phyloP scores from a whole-genome alignment of 495 filamentous ascomycete species.

The Parachaetomium inaequale region DNA sequence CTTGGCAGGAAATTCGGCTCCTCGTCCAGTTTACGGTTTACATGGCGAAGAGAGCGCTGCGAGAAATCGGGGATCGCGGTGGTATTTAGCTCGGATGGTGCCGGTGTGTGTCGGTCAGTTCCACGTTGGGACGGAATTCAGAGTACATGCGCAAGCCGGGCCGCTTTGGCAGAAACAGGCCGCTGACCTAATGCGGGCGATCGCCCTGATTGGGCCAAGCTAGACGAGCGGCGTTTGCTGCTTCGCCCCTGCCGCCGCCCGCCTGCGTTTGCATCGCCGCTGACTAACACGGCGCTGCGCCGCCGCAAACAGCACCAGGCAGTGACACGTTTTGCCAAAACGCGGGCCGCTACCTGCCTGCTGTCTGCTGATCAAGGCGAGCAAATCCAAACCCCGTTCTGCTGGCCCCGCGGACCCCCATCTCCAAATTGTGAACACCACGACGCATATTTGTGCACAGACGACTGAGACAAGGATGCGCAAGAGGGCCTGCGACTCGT shows the following conservation, averaged over 20 bases:
- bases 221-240: not conserved
- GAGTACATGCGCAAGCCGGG: not conserved
- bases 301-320: not conserved
- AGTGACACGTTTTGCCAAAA: constrained; percentile 3
- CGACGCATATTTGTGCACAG: constrained; percentile 3
- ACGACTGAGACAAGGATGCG: constrained; percentile 11
- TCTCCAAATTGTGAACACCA: constrained; percentile 6
- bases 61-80: not conserved
- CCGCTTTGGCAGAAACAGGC: not conserved
- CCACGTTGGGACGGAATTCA: too few species aligned
- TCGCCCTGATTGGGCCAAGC: not conserved
- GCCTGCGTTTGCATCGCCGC: too few species aligned
- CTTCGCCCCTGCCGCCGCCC: too few species aligned
- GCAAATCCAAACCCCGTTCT: not conserved
- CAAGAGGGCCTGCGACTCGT: constrained; percentile 49
- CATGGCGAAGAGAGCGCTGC: constrained; percentile 2
- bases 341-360: not conserved
- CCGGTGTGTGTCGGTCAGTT: not conserved
- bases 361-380: not conserved
- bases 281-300: constrained; percentile 1
- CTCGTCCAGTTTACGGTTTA: not conserved
- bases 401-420: not conserved
- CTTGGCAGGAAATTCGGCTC: not conserved
- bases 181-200: constrained; percentile 1
- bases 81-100: not conserved